A percentile compares a stretch with the other conserved stretches of the same genome.
phyloP scores from a whole-genome alignment of 2,329 filamentous ascomycete genomes.

The Hymenoscyphus repandus region DNA sequence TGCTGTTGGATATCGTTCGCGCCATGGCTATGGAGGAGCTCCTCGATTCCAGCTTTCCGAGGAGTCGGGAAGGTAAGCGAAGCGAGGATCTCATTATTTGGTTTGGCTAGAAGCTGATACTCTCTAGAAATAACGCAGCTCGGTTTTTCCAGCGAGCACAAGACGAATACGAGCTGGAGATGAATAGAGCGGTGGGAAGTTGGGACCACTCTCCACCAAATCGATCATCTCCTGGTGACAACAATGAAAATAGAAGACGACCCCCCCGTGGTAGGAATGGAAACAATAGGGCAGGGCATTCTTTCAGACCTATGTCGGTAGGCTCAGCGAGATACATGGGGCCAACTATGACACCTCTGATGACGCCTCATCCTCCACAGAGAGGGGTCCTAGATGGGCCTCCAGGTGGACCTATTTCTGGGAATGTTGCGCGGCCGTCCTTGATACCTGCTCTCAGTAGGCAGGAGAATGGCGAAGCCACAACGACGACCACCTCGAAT shows the following conservation, averaged over 20 bases:
- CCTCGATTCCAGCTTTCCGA: constrained; percentile 2
- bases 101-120: neutral
- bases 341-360: constrained; percentile 6
- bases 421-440: constrained; percentile 5
- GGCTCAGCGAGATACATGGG: constrained; percentile 19
- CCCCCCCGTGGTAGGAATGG: constrained; percentile 20
- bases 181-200: constrained; percentile 5
- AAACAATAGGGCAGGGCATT: constrained; percentile 15
- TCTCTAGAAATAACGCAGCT: neutral
- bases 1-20: neutral
- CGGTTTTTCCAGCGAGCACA: neutral
- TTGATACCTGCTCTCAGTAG: constrained; percentile 6
- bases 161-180: constrained; percentile 13
- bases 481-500: neutral
- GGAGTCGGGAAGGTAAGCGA: constrained; percentile 1
- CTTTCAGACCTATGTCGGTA: constrained; percentile 20
- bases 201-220: constrained; percentile 12
- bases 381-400: neutral
- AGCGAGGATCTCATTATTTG: neutral
- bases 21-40: neutral
- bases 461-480: constrained; percentile 1
- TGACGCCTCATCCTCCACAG: constrained; percentile 5
- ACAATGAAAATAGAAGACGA: constrained; percentile 21
- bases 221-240: constrained; percentile 15
- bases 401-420: neutral